A percentile compares a stretch with the other conserved stretches of the same genome.
These are phyloP conservation scores for Zygosaccharomyces pseudobailii DNA, from an alignment of 1,139 yeast genomes.

Conservation along the genomic window DNA sequence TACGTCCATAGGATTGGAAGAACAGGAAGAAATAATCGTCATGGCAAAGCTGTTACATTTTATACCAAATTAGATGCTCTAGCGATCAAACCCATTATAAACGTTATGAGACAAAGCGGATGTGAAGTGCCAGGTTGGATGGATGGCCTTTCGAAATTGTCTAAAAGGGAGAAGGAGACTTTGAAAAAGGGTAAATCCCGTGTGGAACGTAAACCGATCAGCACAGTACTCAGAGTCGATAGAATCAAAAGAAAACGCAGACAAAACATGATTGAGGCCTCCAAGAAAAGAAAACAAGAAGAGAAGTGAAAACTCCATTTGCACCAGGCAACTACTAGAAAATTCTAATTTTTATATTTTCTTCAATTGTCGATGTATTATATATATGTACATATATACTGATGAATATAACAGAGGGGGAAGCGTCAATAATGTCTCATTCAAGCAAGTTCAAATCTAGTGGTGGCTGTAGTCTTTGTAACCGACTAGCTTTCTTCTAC, in stretches of 20 bases:
- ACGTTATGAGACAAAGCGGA: slow-evolving; percentile 94
- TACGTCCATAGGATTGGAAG: slow-evolving; percentile 98
- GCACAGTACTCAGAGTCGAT: slow-evolving; percentile 77
- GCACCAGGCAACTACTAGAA: too few species aligned
- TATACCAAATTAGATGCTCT: slow-evolving; percentile 85
- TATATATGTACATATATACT: slow-evolving; percentile 8
- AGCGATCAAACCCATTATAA: slow-evolving; percentile 76
- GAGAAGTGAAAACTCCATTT: not conserved
- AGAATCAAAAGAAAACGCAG: slow-evolving; percentile 60
- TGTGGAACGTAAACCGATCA: slow-evolving; percentile 57
- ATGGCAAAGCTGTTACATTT: slow-evolving; percentile 84
- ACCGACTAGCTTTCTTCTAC: slow-evolving; percentile 90
- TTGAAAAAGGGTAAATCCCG: slow-evolving; percentile 50
- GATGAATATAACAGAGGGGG: slow-evolving; percentile 15
- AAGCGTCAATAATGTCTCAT: slow-evolving; percentile 5
- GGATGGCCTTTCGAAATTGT: slow-evolving; percentile 65
- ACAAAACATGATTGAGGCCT: slow-evolving; percentile 72
- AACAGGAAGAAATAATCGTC: slow-evolving; percentile 92
- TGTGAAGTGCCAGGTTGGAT: slow-evolving; percentile 76
- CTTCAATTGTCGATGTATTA: slow-evolving; percentile 7
- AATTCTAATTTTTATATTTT: not conserved
- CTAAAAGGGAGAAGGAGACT: slow-evolving; percentile 59
- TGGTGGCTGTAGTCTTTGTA: slow-evolving; percentile 40
- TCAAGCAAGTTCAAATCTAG: slow-evolving; percentile 2
- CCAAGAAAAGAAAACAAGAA: slow-evolving; percentile 54